Evolutionary conservation across 495 filamentous ascomycete species (phyloP).

Genomic region (Lepidopterella palustris): DNA sequence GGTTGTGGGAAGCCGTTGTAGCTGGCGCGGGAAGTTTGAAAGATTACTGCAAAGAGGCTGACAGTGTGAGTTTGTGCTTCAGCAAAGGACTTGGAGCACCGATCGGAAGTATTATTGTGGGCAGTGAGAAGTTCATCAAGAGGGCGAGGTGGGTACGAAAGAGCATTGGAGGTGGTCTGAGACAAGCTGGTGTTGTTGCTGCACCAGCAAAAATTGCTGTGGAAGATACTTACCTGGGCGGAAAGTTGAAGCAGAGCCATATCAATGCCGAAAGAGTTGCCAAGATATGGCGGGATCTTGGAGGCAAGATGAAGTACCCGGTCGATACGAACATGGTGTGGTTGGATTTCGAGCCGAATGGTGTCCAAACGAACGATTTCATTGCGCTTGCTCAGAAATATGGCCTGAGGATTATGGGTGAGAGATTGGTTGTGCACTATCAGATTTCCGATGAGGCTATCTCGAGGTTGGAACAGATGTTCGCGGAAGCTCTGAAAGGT

Average conservation of each 20-base stretch:
- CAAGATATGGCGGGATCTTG: conserved; percentile 43
- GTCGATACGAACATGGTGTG: conserved; percentile 94
- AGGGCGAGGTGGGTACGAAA: conserved; percentile 77
- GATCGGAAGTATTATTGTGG: conserved; percentile 73
- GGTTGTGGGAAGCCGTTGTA: conserved; percentile 53
- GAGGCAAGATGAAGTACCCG: conserved; percentile 52
- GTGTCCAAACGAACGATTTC: conserved; percentile 42
- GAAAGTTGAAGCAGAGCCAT: conserved; percentile 58
- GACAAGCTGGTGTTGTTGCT: conserved; percentile 61
- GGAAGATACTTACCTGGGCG: conserved; percentile 66
- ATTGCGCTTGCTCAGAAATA: conserved; percentile 45
- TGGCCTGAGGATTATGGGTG: conserved; percentile 49
- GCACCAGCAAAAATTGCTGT: conserved; percentile 53
- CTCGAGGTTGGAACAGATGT: conserved; percentile 41
- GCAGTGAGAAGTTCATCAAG: conserved; percentile 57
- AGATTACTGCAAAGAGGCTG: conserved; percentile 66
- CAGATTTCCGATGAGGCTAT: conserved; percentile 54
- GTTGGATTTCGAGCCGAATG: conserved; percentile 61
- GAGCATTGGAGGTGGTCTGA: conserved; percentile 72
- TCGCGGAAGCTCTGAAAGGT: conserved; percentile 21
- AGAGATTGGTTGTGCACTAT: conserved; percentile 58
- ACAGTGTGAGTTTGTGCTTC: conserved; percentile 79
- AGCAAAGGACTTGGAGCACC: conserved; percentile 87
- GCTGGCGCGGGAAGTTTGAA: conserved; percentile 43
- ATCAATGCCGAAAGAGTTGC: conserved; percentile 58